phyloP scores from a whole-genome alignment of 768 basidiomycete species.

The Mycena epipterygia region DNA sequence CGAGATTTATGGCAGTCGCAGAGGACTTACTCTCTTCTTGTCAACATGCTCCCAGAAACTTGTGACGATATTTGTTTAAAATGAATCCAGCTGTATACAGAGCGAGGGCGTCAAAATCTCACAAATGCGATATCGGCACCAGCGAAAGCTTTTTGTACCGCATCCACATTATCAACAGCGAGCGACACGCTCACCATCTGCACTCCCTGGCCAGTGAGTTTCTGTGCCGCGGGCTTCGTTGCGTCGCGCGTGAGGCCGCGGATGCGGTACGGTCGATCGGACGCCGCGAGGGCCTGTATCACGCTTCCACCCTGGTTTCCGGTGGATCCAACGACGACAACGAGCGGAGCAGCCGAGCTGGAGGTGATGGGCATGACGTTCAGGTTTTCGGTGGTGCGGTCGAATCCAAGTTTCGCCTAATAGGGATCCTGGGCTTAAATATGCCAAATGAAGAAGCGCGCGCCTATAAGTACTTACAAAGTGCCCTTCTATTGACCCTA shows the following conservation, averaged over 20 bases:
- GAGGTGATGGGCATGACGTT: slow-evolving; percentile 3
- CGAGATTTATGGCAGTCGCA: neutral
- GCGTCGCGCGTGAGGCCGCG: slow-evolving; percentile 25
- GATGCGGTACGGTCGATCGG: slow-evolving; percentile 20
- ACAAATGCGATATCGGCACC: slow-evolving; percentile 21
- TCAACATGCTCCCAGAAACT: slow-evolving; percentile 17
- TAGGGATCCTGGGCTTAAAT: too few species aligned
- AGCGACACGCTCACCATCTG: slow-evolving; percentile 16
- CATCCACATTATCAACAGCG: neutral
- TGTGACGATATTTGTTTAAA: slow-evolving; percentile 11
- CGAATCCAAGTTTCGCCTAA: neutral
- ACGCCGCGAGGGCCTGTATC: neutral
- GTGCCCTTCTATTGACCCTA: neutral
- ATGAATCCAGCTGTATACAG: neutral
- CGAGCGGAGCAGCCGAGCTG: slow-evolving; percentile 8
- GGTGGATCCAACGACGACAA: slow-evolving; percentile 23
- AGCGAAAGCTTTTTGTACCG: slow-evolving; percentile 1
- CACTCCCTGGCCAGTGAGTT: slow-evolving; percentile 9
- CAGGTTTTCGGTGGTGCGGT: neutral
- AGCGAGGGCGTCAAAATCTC: neutral
- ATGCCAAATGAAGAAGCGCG: too few species aligned
- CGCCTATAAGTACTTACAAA: too few species aligned
- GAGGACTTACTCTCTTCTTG: neutral
- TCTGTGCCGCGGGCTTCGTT: slow-evolving; percentile 17
- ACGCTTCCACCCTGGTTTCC: slow-evolving; percentile 28